Percentiles rank a stretch among this genome's conserved stretches.
Conservation (phyloP, 169 alveolate genomes). For the Plasmodium billcollinsi region DNA sequence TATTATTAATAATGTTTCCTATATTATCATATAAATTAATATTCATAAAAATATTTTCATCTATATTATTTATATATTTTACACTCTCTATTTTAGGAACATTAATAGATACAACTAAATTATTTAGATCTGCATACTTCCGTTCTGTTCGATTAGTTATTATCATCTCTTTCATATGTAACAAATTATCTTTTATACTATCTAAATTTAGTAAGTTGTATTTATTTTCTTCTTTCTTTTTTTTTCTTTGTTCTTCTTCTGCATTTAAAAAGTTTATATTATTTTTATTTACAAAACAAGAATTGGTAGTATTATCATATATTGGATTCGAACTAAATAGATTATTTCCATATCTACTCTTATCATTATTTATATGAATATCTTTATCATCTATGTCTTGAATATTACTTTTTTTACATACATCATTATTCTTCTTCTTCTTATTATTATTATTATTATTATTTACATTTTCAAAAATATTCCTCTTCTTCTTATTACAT, state of each 20-base stretch:
- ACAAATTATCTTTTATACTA: not conserved
- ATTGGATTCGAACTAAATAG: not conserved
- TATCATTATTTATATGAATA: not conserved
- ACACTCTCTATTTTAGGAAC: conserved; percentile 61
- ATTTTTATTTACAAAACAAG: too few species aligned
- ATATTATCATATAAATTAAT: conserved; percentile 70
- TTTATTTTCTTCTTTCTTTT: not conserved
- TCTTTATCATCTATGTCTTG: not conserved
- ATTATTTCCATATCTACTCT: not conserved
- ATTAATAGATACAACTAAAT: conserved; percentile 40
- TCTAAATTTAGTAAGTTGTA: not conserved
- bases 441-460: conserved; percentile 15
- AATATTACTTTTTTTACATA: not conserved
- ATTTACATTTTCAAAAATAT: not conserved
- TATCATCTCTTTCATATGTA: not conserved
- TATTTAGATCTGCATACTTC: not conserved
- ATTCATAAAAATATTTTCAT: conserved; percentile 77
- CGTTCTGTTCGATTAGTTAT: not conserved
- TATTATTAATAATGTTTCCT: conserved; percentile 63
- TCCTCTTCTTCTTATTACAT: conserved; percentile 21
- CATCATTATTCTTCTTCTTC: not conserved
- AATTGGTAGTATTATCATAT: not conserved
- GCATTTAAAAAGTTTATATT: not conserved
- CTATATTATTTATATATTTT: conserved; percentile 74
- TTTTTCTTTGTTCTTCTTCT: not conserved